phyloP scores from a whole-genome alignment of 306 rosid genomes.

The Malus sylvestris region DNA sequence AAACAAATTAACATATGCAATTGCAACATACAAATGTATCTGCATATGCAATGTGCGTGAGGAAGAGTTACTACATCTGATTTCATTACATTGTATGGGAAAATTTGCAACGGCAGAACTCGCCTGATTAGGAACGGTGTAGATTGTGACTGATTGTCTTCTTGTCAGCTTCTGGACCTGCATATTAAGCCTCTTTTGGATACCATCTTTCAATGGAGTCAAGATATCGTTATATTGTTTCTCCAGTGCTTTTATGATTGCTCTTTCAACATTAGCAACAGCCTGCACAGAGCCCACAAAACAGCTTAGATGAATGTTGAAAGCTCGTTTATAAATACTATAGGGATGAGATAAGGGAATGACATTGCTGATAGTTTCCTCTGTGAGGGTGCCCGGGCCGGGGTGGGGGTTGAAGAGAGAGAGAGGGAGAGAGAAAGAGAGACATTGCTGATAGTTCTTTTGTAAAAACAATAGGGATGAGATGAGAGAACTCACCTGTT shows the following conservation, averaged over 20 bases:
- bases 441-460: conserved; percentile 2
- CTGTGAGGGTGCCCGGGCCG: too few relatives aligned
- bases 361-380: not conserved
- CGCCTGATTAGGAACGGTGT: conserved; percentile 75
- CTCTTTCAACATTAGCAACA: conserved; percentile 79
- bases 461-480: not conserved
- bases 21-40: not conserved
- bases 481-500: conserved; percentile 55
- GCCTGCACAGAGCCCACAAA: conserved; percentile 36
- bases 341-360: conserved; percentile 1
- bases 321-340: not conserved
- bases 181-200: conserved; percentile 84
- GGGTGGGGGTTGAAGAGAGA: too few relatives aligned
- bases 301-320: not conserved
- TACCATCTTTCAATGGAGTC: conserved; percentile 91
- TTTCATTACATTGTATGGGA: not conserved
- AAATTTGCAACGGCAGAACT: conserved; percentile 17
- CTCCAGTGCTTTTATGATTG: conserved; percentile 84
- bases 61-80: not conserved
- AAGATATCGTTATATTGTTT: conserved; percentile 79
- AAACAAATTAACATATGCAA: not conserved
- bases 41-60: not conserved
- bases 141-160: conserved; percentile 69
- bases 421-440: not conserved
- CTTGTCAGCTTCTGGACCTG: conserved; percentile 98